Conservation (phyloP, 2,329 filamentous ascomycete species). For the Pyrenochaeta sp. region DNA sequence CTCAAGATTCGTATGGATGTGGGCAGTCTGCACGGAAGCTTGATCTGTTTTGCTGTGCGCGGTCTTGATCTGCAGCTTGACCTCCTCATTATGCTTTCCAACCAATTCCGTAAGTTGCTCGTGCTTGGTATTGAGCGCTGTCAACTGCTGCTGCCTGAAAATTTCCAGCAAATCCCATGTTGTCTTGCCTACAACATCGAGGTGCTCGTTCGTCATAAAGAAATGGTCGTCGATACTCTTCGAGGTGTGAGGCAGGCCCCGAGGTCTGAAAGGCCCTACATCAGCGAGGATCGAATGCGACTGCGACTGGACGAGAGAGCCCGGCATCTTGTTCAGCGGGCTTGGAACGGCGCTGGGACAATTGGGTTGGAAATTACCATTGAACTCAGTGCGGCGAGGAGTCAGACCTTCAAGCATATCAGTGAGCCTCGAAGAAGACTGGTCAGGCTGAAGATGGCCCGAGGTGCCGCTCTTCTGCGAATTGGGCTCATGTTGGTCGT, state of each 20-base stretch:
- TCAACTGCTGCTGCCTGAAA: slow-evolving; percentile 21
- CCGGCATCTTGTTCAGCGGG: slow-evolving; percentile 32
- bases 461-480: slow-evolving; percentile 2
- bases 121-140: slow-evolving; percentile 21
- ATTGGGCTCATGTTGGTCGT: slow-evolving; percentile 6
- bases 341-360: slow-evolving; percentile 44
- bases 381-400: slow-evolving; percentile 23
- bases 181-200: slow-evolving; percentile 42
- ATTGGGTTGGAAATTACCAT: slow-evolving; percentile 27
- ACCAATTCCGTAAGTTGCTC: slow-evolving; percentile 27
- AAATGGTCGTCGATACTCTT: slow-evolving; percentile 42
- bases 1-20: slow-evolving; percentile 35
- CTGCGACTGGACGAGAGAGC: slow-evolving; percentile 9
- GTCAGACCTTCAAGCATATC: slow-evolving; percentile 37
- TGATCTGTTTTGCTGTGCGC: slow-evolving; percentile 33
- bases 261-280: slow-evolving; percentile 2
- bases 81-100: slow-evolving; percentile 33
- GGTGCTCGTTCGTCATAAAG: slow-evolving; percentile 47
- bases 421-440: slow-evolving; percentile 36
- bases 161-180: slow-evolving; percentile 34
- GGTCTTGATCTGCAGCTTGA: slow-evolving; percentile 36
- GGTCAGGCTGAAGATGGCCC: slow-evolving; percentile 23
- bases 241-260: slow-evolving; percentile 10
- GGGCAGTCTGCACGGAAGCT: slow-evolving; percentile 25
- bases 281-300: slow-evolving; percentile 3